phyloP scores from a whole-genome alignment of 305 asterid species.

The Nicotiana rustica region DNA sequence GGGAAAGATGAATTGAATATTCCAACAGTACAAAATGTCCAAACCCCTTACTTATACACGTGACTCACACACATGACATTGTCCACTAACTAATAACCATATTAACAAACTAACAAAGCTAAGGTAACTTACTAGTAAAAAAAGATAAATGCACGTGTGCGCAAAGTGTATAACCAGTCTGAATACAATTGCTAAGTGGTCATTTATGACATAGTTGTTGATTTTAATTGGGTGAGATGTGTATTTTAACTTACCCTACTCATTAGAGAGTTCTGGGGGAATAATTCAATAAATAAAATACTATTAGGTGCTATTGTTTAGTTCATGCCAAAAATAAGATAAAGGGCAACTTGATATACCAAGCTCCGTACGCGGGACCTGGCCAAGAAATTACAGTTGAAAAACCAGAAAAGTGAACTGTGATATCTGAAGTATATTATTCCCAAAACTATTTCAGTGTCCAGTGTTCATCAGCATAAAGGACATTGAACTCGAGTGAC shows the following conservation, averaged over 20 bases:
- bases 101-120: no score
- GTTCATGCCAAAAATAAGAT: background rate
- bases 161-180: no score
- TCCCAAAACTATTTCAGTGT: background rate
- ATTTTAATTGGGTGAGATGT: background rate
- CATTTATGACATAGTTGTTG: no score
- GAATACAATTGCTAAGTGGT: no score
- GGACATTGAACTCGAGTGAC: slow-evolving; percentile 10
- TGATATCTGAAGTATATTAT: background rate
- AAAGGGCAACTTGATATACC: background rate
- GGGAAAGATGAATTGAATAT: no score
- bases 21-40: no score
- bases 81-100: no score
- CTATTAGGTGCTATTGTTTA: background rate
- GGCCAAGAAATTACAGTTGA: background rate
- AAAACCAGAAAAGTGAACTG: background rate
- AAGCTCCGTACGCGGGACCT: no score
- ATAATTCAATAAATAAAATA: background rate
- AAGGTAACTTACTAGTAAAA: no score
- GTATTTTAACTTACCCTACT: background rate
- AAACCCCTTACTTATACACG: no score
- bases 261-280: background rate
- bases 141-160: no score
- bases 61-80: no score
- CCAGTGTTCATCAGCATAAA: background rate